phyloP scores from a whole-genome alignment of 345 rosid genomes.

The Hibiscus mutabilis region DNA sequence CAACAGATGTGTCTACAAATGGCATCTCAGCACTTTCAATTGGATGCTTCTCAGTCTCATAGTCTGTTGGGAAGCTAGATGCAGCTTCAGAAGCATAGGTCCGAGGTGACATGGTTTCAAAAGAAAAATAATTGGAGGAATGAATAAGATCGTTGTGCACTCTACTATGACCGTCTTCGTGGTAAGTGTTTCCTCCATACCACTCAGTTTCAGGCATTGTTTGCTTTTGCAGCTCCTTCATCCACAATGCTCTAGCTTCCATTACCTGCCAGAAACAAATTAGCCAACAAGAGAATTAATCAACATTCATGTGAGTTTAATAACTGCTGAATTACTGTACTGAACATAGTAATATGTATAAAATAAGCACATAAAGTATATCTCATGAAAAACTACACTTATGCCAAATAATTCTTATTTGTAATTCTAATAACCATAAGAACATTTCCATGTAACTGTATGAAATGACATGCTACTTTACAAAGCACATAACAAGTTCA shows the following conservation, averaged over 20 bases:
- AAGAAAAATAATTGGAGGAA: slow-evolving; percentile 20
- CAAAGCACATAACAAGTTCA: not conserved
- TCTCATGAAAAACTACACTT: not conserved
- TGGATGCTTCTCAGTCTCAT: slow-evolving; percentile 58
- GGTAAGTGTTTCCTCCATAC: slow-evolving; percentile 37
- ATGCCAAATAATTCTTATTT: not conserved
- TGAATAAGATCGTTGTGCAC: slow-evolving; percentile 25
- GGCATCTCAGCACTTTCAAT: slow-evolving; percentile 42
- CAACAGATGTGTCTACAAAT: slow-evolving; percentile 53
- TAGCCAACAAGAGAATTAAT: slow-evolving; percentile 5
- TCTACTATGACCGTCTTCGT: slow-evolving; percentile 13
- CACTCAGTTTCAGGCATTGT: slow-evolving; percentile 36
- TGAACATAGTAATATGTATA: not conserved
- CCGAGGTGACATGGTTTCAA: slow-evolving; percentile 22
- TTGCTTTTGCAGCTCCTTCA: slow-evolving; percentile 66
- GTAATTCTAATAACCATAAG: not conserved
- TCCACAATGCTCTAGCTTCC: slow-evolving; percentile 76
- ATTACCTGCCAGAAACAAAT: slow-evolving; percentile 41
- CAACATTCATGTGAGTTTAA: not conserved
- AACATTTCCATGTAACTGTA: not conserved
- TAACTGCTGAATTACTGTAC: not conserved
- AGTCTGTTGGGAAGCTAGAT: slow-evolving; percentile 30
- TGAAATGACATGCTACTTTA: not conserved
- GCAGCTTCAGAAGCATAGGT: slow-evolving; percentile 28
- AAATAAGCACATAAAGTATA: not conserved